Percentiles rank a stretch among this genome's conserved stretches.
phyloP scores from a whole-genome alignment of 2,329 filamentous ascomycete species.

The Colletotrichum abscissum region DNA sequence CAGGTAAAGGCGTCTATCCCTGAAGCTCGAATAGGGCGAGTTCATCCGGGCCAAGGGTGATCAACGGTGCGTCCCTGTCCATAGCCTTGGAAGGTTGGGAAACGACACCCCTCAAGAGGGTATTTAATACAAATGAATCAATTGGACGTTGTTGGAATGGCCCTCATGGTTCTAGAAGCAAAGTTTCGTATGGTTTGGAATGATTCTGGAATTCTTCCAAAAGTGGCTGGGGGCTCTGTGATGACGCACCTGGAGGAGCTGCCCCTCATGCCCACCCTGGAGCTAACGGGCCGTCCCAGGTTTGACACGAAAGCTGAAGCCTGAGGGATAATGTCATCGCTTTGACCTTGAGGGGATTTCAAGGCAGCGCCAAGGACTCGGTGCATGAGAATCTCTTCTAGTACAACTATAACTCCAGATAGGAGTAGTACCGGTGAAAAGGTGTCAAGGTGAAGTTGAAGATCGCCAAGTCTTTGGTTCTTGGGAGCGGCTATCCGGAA shows the following conservation, averaged over 20 bases:
- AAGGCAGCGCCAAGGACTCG: background rate
- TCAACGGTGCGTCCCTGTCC: background rate
- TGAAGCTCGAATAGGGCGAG: background rate
- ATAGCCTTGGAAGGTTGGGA: background rate
- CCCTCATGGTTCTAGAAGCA: no score
- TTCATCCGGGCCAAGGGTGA: background rate
- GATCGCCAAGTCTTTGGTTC: conserved; percentile 17
- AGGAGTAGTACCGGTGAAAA: background rate
- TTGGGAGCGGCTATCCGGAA: conserved; percentile 26
- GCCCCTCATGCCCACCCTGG: background rate
- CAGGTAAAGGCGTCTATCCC: conserved; percentile 14
- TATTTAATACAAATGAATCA: background rate
- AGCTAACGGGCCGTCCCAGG: conserved; percentile 7
- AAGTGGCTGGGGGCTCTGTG: background rate
- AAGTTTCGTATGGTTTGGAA: background rate
- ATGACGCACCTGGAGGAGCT: background rate
- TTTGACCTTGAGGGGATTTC: conserved; percentile 1
- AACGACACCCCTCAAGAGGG: background rate
- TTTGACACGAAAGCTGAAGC: background rate
- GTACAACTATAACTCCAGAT: background rate
- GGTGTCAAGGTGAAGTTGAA: background rate
- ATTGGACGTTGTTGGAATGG: background rate
- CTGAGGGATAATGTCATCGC: background rate
- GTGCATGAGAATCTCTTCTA: background rate
- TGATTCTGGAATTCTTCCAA: background rate